Evolutionary conservation across 441 rosid genomes (phyloP).

Genomic region (Syzygium malaccense): DNA sequence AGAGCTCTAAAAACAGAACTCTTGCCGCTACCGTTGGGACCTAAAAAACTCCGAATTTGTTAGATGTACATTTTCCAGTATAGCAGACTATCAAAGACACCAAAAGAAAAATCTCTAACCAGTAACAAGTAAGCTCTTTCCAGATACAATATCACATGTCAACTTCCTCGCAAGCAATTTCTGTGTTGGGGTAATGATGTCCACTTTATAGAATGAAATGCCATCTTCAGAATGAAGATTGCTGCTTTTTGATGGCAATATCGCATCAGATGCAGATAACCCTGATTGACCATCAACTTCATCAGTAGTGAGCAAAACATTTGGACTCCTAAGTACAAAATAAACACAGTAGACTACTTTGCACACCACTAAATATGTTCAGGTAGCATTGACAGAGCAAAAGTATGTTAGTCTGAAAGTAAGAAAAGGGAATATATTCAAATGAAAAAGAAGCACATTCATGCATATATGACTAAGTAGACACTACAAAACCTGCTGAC

Average conservation of each 20-base stretch:
- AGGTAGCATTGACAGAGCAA: not conserved
- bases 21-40: slow-evolving; percentile 99
- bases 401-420: not conserved
- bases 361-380: not conserved
- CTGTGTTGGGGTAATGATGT: slow-evolving; percentile 90
- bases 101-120: slow-evolving; percentile 42
- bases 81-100: not conserved
- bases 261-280: slow-evolving; percentile 21
- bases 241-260: slow-evolving; percentile 23
- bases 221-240: slow-evolving; percentile 34
- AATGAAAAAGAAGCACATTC: not conserved
- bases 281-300: slow-evolving; percentile 24
- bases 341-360: not conserved
- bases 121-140: slow-evolving; percentile 93
- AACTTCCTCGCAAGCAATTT: slow-evolving; percentile 86
- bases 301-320: not conserved
- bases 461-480: not conserved
- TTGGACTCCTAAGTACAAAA: not conserved
- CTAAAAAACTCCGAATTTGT: slow-evolving; percentile 35
- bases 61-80: slow-evolving; percentile 13
- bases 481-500: not conserved
- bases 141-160: slow-evolving; percentile 65
- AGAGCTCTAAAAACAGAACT: slow-evolving; percentile 97
- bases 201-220: slow-evolving; percentile 79
- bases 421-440: not conserved